Evolutionary conservation across 2,329 filamentous ascomycete genomes (phyloP).

Genomic region (Monosporascus sp.): DNA sequence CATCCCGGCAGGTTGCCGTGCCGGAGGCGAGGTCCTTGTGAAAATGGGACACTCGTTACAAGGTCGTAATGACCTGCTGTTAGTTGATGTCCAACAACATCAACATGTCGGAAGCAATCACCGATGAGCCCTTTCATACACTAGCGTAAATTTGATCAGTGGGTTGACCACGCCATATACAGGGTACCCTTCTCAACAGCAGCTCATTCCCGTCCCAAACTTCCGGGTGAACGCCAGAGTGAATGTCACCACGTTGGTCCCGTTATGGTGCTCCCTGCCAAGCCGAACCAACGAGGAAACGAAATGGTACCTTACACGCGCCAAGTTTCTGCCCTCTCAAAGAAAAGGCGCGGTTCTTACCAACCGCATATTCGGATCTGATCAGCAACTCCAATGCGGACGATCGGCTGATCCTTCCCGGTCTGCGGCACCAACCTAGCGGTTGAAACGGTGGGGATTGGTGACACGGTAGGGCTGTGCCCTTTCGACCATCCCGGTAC

Average conservation of each 20-base stretch:
- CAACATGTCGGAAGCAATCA: conserved; percentile 49
- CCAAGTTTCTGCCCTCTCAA: conserved; percentile 62
- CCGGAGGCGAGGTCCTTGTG: conserved; percentile 1
- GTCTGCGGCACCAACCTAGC: conserved; percentile 14
- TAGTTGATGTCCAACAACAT: conserved; percentile 47
- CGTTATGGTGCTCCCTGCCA: too few species aligned
- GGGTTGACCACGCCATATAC: too few species aligned
- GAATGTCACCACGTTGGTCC: too few species aligned
- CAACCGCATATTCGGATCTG: conserved; percentile 61
- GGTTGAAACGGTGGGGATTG: conserved; percentile 8
- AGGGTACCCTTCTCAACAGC: too few species aligned
- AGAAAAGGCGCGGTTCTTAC: conserved; percentile 60
- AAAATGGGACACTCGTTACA: conserved; percentile 31
- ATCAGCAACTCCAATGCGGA: conserved; percentile 42
- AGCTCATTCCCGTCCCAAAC: too few species aligned
- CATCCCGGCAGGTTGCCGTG: too few species aligned
- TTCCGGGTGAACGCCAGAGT: too few species aligned
- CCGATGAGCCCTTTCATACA: conserved; percentile 54
- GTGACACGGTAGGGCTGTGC: background rate
- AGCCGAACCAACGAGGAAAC: background rate
- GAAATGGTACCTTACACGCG: conserved; percentile 38
- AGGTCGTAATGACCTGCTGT: conserved; percentile 50
- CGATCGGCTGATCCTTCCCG: conserved; percentile 20
- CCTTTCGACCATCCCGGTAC: too few species aligned
- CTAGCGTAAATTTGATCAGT: conserved; percentile 24